phyloP scores from a whole-genome alignment of 2,329 filamentous ascomycete species.

The Chaetomium globosum region DNA sequence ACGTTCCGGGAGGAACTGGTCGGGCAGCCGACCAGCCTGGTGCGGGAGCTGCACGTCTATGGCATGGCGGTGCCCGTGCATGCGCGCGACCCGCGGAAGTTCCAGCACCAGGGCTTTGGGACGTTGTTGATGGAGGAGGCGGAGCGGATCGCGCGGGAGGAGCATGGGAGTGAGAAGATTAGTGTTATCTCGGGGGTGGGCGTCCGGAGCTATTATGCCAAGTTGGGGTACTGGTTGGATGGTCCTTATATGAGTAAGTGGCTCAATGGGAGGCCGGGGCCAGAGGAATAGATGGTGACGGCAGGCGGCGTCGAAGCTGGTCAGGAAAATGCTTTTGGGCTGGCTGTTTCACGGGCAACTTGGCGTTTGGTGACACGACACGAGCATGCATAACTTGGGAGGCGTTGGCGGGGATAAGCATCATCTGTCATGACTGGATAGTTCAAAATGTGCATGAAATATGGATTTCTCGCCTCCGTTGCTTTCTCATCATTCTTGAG shows the following conservation, averaged over 20 bases:
- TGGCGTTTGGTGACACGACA: constrained; percentile 5
- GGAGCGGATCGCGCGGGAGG: constrained; percentile 88
- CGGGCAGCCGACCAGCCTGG: constrained; percentile 85
- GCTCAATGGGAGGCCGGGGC: constrained; percentile 54
- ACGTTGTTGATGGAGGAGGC: constrained; percentile 98
- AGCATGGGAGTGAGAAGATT: constrained; percentile 92
- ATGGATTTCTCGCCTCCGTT: neutral
- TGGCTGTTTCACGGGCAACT: neutral
- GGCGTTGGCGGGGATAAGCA: neutral
- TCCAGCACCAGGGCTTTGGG: constrained; percentile 97
- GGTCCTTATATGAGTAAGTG: constrained; percentile 80
- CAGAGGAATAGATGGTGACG: constrained; percentile 21
- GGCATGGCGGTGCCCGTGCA: constrained; percentile 97
- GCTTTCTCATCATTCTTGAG: neutral
- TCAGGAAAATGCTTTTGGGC: neutral
- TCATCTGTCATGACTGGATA: neutral
- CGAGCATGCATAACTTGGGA: neutral
- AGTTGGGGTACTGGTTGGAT: constrained; percentile 90
- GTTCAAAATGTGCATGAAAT: neutral
- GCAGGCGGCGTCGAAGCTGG: neutral
- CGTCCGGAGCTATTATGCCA: constrained; percentile 91
- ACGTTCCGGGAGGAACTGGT: constrained; percentile 88
- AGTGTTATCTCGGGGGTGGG: constrained; percentile 98
- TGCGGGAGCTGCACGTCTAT: constrained; percentile 94
- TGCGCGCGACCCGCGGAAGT: constrained; percentile 90